Base-by-base conservation (phyloP, 371 early-diverging fungal species). In the Mucor irregularis region DNA sequence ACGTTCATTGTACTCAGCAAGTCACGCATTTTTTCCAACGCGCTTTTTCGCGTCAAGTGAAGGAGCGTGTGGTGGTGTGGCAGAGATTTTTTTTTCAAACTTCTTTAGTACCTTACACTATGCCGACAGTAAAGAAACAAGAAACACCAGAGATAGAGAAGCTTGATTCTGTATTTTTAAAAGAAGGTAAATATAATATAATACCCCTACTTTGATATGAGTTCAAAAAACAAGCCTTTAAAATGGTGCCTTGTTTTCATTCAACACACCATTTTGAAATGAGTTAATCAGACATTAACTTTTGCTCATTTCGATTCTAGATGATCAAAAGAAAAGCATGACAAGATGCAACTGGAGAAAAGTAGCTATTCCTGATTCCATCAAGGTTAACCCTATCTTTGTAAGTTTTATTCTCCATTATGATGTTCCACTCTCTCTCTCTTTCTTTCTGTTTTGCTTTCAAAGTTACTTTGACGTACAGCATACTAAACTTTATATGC, bases 101-200 rank as follows among this genome's bases (percentile, higher is more conserved):
- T n/a, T n/a, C n/a, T 22, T 42, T 42, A 2, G 24, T 42, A 42
- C 10, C 42, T 16, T 24, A 25, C 24, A 24, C 21, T 42, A n/a
- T n/a, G n/a, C n/a, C n/a, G 42, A 25, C 42, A 21, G 42, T 42
- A 17, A 64, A 68, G 47, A 67, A 64, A 51, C 58, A 63, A 62
- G 57, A 46, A n/a, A 64, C 64, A 24, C 66, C 71, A 28, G 73
- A 71, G 39, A 71, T 60, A 58, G 71, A 73, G 46, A 71, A 52
- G 35, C 63, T 69, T 26, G 64, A 68, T 26, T 71, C 77, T 2
- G 67, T 71, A 37, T 77, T 69, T 35, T 65, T 71, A 35, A 65
- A 56, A 55, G 77, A 77, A 73, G 77, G 77, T 73, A 60, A 46
- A 34, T 3, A 19, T 14, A 19, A 17, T 10, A 49, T 30, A 19